phyloP scores from a whole-genome alignment of 2,329 filamentous ascomycete genomes.

The Cercospora canescens region DNA sequence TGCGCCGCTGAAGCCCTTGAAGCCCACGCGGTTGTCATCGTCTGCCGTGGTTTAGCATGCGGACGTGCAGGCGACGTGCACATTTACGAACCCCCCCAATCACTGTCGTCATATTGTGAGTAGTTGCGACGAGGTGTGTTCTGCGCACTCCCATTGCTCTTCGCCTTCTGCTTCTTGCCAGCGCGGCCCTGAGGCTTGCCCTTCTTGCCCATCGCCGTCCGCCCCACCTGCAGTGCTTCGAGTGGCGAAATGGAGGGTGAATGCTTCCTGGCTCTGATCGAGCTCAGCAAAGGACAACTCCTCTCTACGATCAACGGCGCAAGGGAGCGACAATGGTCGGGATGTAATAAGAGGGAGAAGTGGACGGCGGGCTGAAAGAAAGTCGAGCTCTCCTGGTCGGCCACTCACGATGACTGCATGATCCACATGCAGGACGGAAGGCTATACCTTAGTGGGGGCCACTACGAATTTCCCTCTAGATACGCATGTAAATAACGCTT shows the following conservation, averaged over 20 bases:
- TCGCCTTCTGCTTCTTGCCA: slow-evolving; percentile 30
- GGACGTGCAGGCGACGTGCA: background rate
- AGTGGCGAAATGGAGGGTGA: background rate
- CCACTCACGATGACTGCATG: slow-evolving; percentile 8
- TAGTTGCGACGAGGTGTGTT: slow-evolving; percentile 14
- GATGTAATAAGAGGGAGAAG: background rate
- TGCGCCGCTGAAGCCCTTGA: slow-evolving; percentile 31
- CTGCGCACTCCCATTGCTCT: slow-evolving; percentile 14
- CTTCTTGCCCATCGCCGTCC: slow-evolving; percentile 23
- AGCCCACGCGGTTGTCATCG: slow-evolving; percentile 23
- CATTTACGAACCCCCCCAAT: slow-evolving; percentile 20
- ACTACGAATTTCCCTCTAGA: too few species aligned
- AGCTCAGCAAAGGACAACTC: background rate
- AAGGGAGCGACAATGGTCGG: slow-evolving; percentile 21
- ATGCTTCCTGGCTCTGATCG: background rate
- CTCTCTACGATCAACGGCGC: background rate
- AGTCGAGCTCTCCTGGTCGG: slow-evolving; percentile 5
- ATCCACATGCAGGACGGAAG: slow-evolving; percentile 1
- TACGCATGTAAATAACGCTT: too few species aligned
- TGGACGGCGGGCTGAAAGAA: background rate
- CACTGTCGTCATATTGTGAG: slow-evolving; percentile 15
- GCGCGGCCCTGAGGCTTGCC: slow-evolving; percentile 28
- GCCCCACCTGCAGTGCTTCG: background rate
- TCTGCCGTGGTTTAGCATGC: slow-evolving; percentile 17
- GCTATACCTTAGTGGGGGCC: too few species aligned